Evolutionary conservation across 2,329 filamentous ascomycete species (phyloP).

Genomic region (Sclerotinia nivalis): DNA sequence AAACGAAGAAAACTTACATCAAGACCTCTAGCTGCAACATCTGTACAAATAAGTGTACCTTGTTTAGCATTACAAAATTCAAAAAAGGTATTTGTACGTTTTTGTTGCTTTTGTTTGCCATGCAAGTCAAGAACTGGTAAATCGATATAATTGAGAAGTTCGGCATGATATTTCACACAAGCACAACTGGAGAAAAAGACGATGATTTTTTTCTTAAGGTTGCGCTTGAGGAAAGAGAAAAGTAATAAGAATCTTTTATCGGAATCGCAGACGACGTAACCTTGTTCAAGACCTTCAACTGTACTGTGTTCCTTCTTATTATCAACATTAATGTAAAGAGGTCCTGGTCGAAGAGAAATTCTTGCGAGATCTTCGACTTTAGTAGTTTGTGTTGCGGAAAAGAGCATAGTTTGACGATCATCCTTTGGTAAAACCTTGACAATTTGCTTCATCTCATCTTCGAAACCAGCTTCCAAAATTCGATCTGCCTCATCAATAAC

Average conservation of each 20-base stretch:
- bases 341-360: slow-evolving; percentile 87
- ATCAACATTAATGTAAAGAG: slow-evolving; percentile 96
- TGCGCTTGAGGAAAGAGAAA: slow-evolving; percentile 90
- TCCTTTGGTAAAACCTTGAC: slow-evolving; percentile 90
- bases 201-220: slow-evolving; percentile 88
- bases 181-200: slow-evolving; percentile 94
- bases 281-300: slow-evolving; percentile 91
- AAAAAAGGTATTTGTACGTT: slow-evolving; percentile 98
- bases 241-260: slow-evolving; percentile 92
- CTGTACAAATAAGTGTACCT: slow-evolving; percentile 91
- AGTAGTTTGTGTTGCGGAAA: slow-evolving; percentile 96
- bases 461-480: slow-evolving; percentile 95
- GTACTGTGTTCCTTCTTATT: slow-evolving; percentile 86
- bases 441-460: slow-evolving; percentile 97
- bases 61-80: slow-evolving; percentile 86
- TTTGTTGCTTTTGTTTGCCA: slow-evolving; percentile 98
- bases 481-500: slow-evolving; percentile 97
- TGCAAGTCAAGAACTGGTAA: slow-evolving; percentile 83
- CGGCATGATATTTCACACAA: slow-evolving; percentile 92
- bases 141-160: slow-evolving; percentile 97
- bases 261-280: slow-evolving; percentile 89
- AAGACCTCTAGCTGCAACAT: slow-evolving; percentile 90
- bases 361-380: slow-evolving; percentile 96
- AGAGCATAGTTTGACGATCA: slow-evolving; percentile 93
- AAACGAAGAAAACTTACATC: slow-evolving; percentile 58